Percentiles rank a stretch among this genome's conserved stretches.
These are phyloP conservation scores for Gypsophila paniculata DNA, from an alignment of 179 eudicot genomes.

Conservation along the genomic window DNA sequence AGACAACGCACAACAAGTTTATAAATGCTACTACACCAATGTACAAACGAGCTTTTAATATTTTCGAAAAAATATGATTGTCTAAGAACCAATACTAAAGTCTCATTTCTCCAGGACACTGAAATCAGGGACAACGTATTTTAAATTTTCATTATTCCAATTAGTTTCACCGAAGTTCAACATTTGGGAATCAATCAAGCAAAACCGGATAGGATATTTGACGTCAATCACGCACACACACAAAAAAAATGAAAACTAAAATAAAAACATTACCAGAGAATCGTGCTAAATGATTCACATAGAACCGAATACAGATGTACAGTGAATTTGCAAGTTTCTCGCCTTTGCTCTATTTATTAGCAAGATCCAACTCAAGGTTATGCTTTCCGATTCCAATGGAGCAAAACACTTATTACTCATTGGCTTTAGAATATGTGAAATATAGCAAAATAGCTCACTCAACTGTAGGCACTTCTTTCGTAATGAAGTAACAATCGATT, in stretches of 20 bases:
- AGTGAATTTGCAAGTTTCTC: constrained; percentile 2
- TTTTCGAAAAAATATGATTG: not conserved
- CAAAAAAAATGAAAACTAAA: no score
- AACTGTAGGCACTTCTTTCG: no score
- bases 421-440: no score
- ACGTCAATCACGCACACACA: not conserved
- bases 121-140: not conserved
- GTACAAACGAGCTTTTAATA: not conserved
- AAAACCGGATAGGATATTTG: not conserved
- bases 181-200: not conserved
- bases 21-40: not conserved
- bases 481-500: no score
- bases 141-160: no score
- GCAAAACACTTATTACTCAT: no score
- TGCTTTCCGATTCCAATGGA: no score
- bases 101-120: not conserved
- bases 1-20: not conserved
- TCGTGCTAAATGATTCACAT: not conserved
- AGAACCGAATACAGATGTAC: not conserved
- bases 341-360: not conserved
- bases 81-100: not conserved
- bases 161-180: not conserved
- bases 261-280: not conserved
- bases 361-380: not conserved
- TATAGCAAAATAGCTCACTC: no score